These are phyloP conservation scores for Aureobasidium mangrovei DNA, from an alignment of 2,329 filamentous ascomycete species.

Conservation along the genomic window DNA sequence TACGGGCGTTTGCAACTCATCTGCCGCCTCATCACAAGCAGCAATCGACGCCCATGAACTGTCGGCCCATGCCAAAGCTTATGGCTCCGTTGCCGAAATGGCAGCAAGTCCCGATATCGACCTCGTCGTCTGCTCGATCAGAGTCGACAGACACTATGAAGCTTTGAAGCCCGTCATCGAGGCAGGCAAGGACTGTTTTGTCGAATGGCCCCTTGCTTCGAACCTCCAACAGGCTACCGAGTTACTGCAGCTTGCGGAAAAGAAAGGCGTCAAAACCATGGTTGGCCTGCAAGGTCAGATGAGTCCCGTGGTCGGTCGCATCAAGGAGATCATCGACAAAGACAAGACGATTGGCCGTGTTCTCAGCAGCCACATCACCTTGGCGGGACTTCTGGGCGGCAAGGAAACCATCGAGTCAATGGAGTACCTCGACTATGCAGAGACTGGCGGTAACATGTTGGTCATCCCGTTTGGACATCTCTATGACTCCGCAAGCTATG, in stretches of 20 bases:
- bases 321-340: constrained; percentile 34
- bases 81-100: constrained; percentile 35
- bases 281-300: constrained; percentile 42
- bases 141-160: constrained; percentile 36
- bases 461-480: constrained; percentile 34
- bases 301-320: constrained; percentile 31
- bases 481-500: constrained; percentile 33
- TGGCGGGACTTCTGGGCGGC: constrained; percentile 22
- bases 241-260: constrained; percentile 34
- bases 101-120: constrained; percentile 40
- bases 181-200: constrained; percentile 41
- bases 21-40: constrained; percentile 32
- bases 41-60: constrained; percentile 36
- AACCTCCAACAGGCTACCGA: constrained; percentile 35
- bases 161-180: constrained; percentile 35
- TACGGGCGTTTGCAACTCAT: constrained; percentile 44
- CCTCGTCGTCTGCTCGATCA: constrained; percentile 38
- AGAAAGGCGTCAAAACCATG: constrained; percentile 35
- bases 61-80: constrained; percentile 32
- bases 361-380: constrained; percentile 28
- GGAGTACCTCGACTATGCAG: constrained; percentile 42
- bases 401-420: constrained; percentile 21
- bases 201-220: constrained; percentile 42
- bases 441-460: constrained; percentile 36
- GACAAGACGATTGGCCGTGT: constrained; percentile 38